Base-by-base conservation (phyloP, 345 rosid genomes). In the Boechera retrofracta region DNA sequence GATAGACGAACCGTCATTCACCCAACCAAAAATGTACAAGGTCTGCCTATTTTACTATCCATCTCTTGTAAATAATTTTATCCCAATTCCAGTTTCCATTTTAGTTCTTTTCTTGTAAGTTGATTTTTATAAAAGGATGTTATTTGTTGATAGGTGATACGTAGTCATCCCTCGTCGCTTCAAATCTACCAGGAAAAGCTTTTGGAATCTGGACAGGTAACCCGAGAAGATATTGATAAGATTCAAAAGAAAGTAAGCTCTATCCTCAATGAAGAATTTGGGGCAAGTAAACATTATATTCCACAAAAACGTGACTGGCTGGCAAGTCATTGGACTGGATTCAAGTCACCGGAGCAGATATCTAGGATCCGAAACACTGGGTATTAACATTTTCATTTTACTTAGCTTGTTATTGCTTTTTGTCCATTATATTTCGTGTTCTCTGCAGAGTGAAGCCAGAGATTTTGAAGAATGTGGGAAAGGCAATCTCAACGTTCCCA, bases 1-100 rank as follows among this genome's bases (percentile, higher is more conserved):
- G 82, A 91, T 89, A 58, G 97, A 91, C 45, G 94, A 91, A 60
- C 97, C 97, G 3, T 89, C 91, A 10, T 89, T 91, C 80, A 89
- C 92, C 5, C 97, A 89, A 67, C 94, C 97, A 58, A 89, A 87
- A 79, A 89, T 91, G 94, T 91, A 89, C 73, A 51, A 86, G 97
- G 94, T 89, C 70, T 76, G 88, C 48, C 13, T 24, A 33, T 52
- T 41, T 58, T 39, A 3, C n/a, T 0, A 11, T 38, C 33, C 2
- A 21, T 80, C 15, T 64, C 49, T 29, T 15, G 66, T 21, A 51
- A 18, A 35, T 32, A 10, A 10, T 6, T 53, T 16, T 12, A 29
- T 24, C 26, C 33, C n/a, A 13, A 15, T 58, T 49, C 45, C 18
- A 16, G 36, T 45, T 45, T 18, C 32, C 8, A 5, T 61, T 32